Percentiles rank a stretch among this genome's conserved stretches.
Evolutionary conservation across 2,329 filamentous ascomycete genomes (phyloP).

Genomic region (Leptographium radiaticola): DNA sequence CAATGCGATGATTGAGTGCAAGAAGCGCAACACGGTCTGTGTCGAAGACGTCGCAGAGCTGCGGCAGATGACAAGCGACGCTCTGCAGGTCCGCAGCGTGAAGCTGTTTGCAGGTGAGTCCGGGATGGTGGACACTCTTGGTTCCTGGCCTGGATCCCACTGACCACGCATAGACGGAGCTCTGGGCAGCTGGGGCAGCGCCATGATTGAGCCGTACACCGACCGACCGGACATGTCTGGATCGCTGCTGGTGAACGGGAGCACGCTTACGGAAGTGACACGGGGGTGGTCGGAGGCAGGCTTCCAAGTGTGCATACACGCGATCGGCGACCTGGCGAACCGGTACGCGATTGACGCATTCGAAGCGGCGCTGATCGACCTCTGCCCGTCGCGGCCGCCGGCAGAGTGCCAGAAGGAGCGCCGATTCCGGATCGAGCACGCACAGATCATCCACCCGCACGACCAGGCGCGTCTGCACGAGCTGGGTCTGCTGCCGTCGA

Average conservation of each 20-base stretch:
- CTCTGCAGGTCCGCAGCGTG: constrained; percentile 46
- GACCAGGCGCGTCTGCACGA: constrained; percentile 47
- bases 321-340: constrained; percentile 58
- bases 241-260: constrained; percentile 53
- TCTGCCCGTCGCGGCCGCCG: constrained; percentile 33
- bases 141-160: too few relatives aligned
- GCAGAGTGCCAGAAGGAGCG: constrained; percentile 15
- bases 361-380: constrained; percentile 36
- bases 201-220: constrained; percentile 56
- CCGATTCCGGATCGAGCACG: constrained; percentile 57
- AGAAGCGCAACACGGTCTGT: constrained; percentile 51
- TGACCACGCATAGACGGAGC: constrained; percentile 41
- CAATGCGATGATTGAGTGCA: constrained; percentile 57
- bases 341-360: constrained; percentile 51
- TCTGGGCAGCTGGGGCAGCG: constrained; percentile 58
- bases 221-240: constrained; percentile 49
- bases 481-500: constrained; percentile 51
- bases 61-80: constrained; percentile 22
- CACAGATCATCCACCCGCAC: constrained; percentile 54
- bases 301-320: constrained; percentile 60
- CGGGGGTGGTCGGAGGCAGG: constrained; percentile 44
- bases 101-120: constrained; percentile 52
- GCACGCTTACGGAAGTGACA: constrained; percentile 39
- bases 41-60: constrained; percentile 33
- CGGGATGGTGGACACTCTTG: too few relatives aligned